Evolutionary conservation across 495 filamentous ascomycete species (phyloP), one percentile per base, ranked within the genome.

Genomic region (Xylaria flabelliformis): DNA sequence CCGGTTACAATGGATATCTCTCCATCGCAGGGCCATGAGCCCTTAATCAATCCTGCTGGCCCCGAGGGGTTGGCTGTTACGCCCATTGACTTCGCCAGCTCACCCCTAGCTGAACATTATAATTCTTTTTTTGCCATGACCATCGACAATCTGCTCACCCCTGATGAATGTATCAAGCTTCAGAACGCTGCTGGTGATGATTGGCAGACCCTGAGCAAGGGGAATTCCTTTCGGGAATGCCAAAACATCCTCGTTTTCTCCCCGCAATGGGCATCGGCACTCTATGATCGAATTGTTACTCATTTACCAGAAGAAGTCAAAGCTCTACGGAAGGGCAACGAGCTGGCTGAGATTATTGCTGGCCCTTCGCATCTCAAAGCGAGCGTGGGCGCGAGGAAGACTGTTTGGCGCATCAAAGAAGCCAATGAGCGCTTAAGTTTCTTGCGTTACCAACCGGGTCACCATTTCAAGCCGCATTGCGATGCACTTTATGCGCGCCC

Each of bases 381-480:
- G 41, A 73, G 72, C 53, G 58, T 83, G 39, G 76, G 53, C 19
- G 76, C 73, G 13, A 67, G 10, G 46, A 77, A 76, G 56, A 74
- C 73, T 2, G 73, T 73, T 59, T 92, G 87, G 84, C 82, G 80
- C 69, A 77, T 93, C 64, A 85, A 82, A 0, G 76, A 90, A 44
- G 77, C 94, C 51, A 96, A 97, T 80, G 90, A 97, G 76, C 80
- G 94, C 58, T 84, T 97, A 81, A 83, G 94, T 44, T 95, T 97
- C 78, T 81, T 97, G 55, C 92, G 88, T 74, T 97, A 97, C 78
- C 88, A 85, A 1, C 82, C 85, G 7, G 93, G 93, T 0, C 88
- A 94, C 74, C 95, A 91, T 78, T 97, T 97, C 74, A 87, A 84
- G 62, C 84, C 90, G 4, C 94, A 97, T 78, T 90, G 88, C 75